Percentiles rank a stretch among this genome's conserved stretches.
Evolutionary conservation across 352 stramenopile genomes (phyloP).

Genomic region (Globisporangium polare): DNA sequence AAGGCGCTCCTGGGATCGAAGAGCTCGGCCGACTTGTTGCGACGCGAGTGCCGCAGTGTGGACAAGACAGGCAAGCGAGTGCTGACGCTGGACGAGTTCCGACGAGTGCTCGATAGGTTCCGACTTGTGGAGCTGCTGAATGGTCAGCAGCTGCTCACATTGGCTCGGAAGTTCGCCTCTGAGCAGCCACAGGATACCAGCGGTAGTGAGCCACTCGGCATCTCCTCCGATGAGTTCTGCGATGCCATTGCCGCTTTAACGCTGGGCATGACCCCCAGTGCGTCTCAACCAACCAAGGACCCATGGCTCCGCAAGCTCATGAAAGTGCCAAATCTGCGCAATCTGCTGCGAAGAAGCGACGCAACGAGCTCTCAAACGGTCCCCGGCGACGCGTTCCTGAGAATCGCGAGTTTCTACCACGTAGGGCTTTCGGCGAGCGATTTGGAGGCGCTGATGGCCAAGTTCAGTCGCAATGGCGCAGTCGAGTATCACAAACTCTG

Average conservation of each 20-base stretch:
- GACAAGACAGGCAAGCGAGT: conserved; percentile 18
- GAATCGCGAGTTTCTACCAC: conserved; percentile 22
- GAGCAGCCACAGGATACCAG: conserved; percentile 3
- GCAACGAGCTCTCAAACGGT: conserved; percentile 1
- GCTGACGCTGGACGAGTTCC: conserved; percentile 25
- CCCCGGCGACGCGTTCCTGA: conserved; percentile 25
- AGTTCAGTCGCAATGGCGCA: conserved; percentile 28
- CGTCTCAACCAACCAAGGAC: background rate
- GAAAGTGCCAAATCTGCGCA: conserved; percentile 24
- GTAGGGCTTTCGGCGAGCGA: conserved; percentile 27
- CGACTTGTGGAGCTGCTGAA: conserved; percentile 33
- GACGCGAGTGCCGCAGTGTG: conserved; percentile 33
- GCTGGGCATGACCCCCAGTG: background rate
- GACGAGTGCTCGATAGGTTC: conserved; percentile 21
- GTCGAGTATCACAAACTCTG: conserved; percentile 35
- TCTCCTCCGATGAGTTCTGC: conserved; percentile 63
- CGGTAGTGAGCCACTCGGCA: background rate
- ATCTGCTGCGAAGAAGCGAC: conserved; percentile 16
- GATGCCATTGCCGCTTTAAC: conserved; percentile 29
- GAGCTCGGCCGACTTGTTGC: conserved; percentile 22
- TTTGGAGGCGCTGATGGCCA: conserved; percentile 25
- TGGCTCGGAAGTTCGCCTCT: conserved; percentile 38
- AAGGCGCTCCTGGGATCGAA: conserved; percentile 19
- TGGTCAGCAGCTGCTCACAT: conserved; percentile 60
- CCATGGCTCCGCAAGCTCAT: conserved; percentile 24